phyloP scores from a whole-genome alignment of 2,329 filamentous ascomycete species.

The Curvularia verruculosa region DNA sequence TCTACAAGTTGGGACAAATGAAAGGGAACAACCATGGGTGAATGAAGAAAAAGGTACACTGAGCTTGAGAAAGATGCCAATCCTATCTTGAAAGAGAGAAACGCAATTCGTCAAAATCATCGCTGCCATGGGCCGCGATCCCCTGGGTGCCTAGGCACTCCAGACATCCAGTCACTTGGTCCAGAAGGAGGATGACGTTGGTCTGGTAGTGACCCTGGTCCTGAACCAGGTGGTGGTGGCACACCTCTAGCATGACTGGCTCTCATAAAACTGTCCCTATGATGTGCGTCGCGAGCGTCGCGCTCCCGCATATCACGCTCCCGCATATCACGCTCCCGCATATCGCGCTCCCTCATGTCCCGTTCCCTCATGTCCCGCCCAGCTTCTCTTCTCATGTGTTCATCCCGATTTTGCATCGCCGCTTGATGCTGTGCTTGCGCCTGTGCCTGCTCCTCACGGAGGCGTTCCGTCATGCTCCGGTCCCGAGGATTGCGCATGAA shows the following conservation, averaged over 20 bases:
- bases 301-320: conserved; percentile 27
- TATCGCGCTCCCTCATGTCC: conserved; percentile 23
- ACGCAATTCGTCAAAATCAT: neutral
- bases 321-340: conserved; percentile 24
- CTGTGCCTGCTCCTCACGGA: conserved; percentile 37
- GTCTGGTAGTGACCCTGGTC: conserved; percentile 24
- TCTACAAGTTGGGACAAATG: neutral
- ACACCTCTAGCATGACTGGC: conserved; percentile 26
- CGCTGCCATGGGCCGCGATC: conserved; percentile 27
- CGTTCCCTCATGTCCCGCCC: conserved; percentile 33
- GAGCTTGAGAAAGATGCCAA: neutral
- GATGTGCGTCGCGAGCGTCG: conserved; percentile 25
- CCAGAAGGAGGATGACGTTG: conserved; percentile 20
- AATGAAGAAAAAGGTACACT: neutral
- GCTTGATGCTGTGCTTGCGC: conserved; percentile 24
- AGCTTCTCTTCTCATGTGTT: conserved; percentile 30
- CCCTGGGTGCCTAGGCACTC: conserved; percentile 23
- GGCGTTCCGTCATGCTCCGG: conserved; percentile 35
- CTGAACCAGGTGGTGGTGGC: conserved; percentile 22
- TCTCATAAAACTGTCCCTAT: conserved; percentile 30
- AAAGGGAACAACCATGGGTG: neutral
- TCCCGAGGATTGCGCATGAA: conserved; percentile 29
- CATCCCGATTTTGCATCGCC: conserved; percentile 29
- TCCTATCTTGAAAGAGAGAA: neutral
- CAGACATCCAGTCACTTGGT: conserved; percentile 31